Evolutionary conservation across 176 grass and related monocot genomes (phyloP).

Genomic region (Cocos nucifera): DNA sequence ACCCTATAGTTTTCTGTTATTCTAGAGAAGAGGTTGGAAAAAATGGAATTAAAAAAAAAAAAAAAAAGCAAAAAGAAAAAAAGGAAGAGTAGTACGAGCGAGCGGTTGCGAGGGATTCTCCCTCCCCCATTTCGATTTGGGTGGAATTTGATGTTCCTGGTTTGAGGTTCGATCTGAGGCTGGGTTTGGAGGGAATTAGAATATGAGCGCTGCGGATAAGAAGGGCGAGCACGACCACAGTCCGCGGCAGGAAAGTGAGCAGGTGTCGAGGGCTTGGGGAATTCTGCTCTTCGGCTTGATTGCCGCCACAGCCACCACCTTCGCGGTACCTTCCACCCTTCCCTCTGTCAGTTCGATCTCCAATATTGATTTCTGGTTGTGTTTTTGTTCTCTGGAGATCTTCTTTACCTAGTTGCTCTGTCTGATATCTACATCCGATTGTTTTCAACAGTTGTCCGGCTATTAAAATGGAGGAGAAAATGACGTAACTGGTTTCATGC

Average conservation of each 20-base stretch:
- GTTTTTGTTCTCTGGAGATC: no score
- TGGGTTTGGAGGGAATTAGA: no score
- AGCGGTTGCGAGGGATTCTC: no score
- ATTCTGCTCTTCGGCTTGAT: slow-evolving; percentile 70
- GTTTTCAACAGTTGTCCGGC: no score
- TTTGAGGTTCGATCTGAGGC: no score
- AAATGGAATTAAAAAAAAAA: neutral
- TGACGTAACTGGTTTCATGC: no score
- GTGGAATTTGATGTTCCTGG: neutral
- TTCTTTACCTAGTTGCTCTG: no score
- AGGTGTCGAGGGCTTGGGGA: slow-evolving; percentile 65
- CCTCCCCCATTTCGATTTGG: neutral
- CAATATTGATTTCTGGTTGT: no score
- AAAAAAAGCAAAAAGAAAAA: no score
- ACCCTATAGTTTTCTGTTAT: no score
- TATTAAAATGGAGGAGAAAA: no score
- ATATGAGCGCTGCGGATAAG: slow-evolving; percentile 10
- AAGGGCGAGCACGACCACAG: slow-evolving; percentile 6
- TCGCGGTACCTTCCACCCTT: slow-evolving; percentile 30
- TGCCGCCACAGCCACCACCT: slow-evolving; percentile 60
- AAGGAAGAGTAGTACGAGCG: neutral
- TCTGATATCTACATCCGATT: no score
- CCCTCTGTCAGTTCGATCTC: neutral
- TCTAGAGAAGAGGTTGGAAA: slow-evolving; percentile 25
- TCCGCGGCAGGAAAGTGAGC: slow-evolving; percentile 26